A percentile compares a stretch with the other conserved stretches of the same genome.
These are phyloP conservation scores for Silene latifolia DNA, from an alignment of 148 eudicot species.

Conservation along the genomic window DNA sequence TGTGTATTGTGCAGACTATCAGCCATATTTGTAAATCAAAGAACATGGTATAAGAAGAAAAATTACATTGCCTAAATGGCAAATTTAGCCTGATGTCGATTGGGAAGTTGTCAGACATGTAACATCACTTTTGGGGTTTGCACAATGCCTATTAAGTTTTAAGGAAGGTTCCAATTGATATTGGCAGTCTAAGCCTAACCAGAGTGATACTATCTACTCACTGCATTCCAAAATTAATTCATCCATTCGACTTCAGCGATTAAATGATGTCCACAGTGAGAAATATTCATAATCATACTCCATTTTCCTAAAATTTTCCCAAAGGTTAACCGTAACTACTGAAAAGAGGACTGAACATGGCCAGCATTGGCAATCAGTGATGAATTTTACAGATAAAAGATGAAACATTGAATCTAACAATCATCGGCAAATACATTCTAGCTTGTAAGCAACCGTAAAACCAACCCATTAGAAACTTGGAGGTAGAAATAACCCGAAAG, in stretches of 20 bases:
- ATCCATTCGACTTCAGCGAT: not conserved
- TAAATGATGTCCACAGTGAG: not conserved
- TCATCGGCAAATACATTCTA: no score
- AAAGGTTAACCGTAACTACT: not conserved
- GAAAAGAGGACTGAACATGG: not conserved
- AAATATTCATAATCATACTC: not conserved
- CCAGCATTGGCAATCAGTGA: not conserved
- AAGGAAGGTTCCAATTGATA: not conserved
- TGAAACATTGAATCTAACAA: no score
- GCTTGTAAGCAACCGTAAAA: no score
- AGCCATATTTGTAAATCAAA: conserved; percentile 8
- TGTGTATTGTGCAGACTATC: not conserved
- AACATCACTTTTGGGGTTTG: not conserved
- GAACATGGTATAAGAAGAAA: conserved; percentile 3
- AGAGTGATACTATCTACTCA: not conserved
- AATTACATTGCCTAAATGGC: not conserved
- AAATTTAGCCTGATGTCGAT: not conserved
- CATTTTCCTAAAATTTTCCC: not conserved
- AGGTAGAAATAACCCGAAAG: no score
- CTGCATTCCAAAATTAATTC: not conserved
- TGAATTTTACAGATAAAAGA: not conserved
- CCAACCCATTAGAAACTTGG: no score
- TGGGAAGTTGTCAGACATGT: not conserved
- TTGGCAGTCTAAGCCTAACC: not conserved
- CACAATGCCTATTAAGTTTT: not conserved